Evolutionary conservation across 306 rosid species (phyloP).

Genomic region (Arachis hypogaea): DNA sequence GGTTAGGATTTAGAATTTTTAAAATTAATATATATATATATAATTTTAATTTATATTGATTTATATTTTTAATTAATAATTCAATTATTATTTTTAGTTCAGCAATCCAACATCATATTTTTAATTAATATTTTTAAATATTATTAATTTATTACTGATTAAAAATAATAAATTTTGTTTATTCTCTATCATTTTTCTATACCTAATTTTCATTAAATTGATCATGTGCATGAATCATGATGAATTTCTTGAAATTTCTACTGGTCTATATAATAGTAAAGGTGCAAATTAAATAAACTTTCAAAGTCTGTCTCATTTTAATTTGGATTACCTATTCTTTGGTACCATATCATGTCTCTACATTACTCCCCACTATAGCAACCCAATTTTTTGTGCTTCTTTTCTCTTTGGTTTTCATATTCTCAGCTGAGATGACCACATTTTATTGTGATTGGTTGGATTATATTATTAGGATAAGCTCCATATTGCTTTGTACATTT

Average conservation of each 20-base stretch:
- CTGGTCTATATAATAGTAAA: not conserved
- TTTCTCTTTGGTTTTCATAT: constrained; percentile 27
- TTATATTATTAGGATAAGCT: constrained; percentile 45
- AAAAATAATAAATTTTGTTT: too few species aligned
- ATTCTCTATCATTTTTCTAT: too few species aligned
- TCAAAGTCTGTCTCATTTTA: not conserved
- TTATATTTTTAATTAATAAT: too few species aligned
- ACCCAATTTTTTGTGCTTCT: constrained; percentile 28
- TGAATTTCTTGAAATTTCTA: not conserved
- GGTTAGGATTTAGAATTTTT: too few species aligned
- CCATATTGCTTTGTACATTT: not conserved
- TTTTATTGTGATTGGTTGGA: constrained; percentile 36
- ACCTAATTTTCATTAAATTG: too few species aligned
- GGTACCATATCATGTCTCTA: constrained; percentile 47
- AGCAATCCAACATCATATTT: too few species aligned
- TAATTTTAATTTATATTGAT: too few species aligned
- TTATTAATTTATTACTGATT: too few species aligned
- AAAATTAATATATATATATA: too few species aligned
- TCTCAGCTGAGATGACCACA: constrained; percentile 44
- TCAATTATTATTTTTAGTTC: too few species aligned
- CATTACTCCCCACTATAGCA: constrained; percentile 48
- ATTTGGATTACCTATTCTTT: not conserved
- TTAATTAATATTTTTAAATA: too few species aligned
- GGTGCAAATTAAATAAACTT: too few species aligned
- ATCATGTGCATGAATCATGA: not conserved